phyloP scores from a whole-genome alignment of 1,284 basidiomycete genomes.

The Sparassis latifolia region DNA sequence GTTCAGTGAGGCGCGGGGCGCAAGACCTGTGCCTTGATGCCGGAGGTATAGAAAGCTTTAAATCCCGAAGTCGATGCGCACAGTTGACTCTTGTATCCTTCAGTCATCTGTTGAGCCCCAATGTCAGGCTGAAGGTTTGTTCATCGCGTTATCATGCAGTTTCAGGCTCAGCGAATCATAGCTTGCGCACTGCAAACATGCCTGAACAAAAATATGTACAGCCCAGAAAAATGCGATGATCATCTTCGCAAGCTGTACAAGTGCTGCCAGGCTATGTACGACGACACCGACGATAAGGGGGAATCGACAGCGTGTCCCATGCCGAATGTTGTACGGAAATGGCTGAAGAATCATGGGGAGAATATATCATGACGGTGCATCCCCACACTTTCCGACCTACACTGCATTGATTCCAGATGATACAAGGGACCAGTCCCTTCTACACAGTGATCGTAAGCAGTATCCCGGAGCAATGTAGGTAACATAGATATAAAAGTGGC shows the following conservation, averaged over 20 bases:
- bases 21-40: no score
- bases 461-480: neutral
- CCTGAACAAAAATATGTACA: constrained; percentile 56
- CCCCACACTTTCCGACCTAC: neutral
- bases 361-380: neutral
- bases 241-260: constrained; percentile 46
- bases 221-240: constrained; percentile 53
- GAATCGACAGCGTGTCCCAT: constrained; percentile 61
- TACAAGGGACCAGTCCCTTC: neutral
- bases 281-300: constrained; percentile 30
- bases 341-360: constrained; percentile 47
- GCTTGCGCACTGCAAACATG: constrained; percentile 61
- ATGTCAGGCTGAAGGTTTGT: constrained; percentile 7
- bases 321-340: constrained; percentile 44
- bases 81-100: no score
- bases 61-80: no score
- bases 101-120: neutral
- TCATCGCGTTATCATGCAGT: neutral
- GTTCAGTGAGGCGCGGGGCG: no score
- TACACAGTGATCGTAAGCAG: neutral
- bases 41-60: no score
- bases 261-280: constrained; percentile 56
- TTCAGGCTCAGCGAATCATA: constrained; percentile 16
- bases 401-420: neutral
- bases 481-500: neutral